Conservation (phyloP, 1,139 yeast genomes). For the Hansenula anomala region DNA sequence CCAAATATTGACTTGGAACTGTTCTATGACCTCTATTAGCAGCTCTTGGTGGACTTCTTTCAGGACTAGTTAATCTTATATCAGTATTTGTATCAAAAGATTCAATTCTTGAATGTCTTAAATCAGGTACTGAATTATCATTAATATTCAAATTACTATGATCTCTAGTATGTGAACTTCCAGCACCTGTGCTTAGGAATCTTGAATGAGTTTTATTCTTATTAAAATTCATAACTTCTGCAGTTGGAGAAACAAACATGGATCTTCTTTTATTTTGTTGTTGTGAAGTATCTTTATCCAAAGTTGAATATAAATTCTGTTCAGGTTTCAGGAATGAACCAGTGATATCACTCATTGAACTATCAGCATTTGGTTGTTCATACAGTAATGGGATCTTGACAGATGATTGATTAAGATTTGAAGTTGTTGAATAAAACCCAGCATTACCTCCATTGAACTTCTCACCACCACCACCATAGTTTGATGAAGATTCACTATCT, state of each 20-base stretch:
- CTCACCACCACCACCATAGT: no score
- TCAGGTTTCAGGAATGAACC: neutral
- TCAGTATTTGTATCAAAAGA: neutral
- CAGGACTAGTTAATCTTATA: neutral
- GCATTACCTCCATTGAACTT: no score
- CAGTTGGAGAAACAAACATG: conserved; percentile 77
- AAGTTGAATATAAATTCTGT: conserved; percentile 12
- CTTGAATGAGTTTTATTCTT: conserved; percentile 12
- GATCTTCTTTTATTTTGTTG: conserved; percentile 22
- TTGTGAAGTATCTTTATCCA: conserved; percentile 8
- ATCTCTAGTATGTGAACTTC: neutral
- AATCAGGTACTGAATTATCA: neutral
- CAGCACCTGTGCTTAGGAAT: neutral
- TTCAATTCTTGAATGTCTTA: neutral
- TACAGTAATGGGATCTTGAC: conserved; percentile 12
- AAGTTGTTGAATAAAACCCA: conserved; percentile 4
- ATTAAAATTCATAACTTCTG: conserved; percentile 55
- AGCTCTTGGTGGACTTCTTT: conserved; percentile 7
- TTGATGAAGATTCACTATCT: conserved; percentile 3
- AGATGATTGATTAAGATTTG: conserved; percentile 7
- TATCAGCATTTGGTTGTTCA: neutral
- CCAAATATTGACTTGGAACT: conserved; percentile 54
- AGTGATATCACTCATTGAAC: neutral
- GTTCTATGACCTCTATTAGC: conserved; percentile 22
- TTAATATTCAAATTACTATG: no score